Evolutionary conservation across 1,139 yeast species (phyloP).

Genomic region (Yamadazyma mexicana): DNA sequence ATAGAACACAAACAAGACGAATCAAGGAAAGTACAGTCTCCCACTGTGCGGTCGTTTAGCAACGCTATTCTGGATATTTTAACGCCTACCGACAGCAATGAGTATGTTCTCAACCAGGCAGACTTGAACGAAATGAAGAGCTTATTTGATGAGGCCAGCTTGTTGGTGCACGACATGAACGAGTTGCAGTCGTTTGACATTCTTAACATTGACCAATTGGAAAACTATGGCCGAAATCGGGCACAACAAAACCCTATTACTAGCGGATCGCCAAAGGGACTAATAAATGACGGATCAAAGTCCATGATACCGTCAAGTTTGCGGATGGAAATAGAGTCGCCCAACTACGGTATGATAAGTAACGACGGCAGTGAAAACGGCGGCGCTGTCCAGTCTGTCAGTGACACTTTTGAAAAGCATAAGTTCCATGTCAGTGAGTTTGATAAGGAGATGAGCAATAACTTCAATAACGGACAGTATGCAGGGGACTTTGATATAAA

Average conservation of each 20-base stretch:
- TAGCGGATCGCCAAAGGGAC: no score
- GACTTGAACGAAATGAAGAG: conserved; percentile 17
- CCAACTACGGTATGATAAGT: neutral
- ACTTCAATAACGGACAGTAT: conserved; percentile 11
- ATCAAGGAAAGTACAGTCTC: neutral
- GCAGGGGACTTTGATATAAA: conserved; percentile 8
- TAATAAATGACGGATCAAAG: no score
- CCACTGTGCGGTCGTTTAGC: conserved; percentile 6
- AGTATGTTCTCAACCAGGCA: conserved; percentile 7
- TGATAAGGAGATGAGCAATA: conserved; percentile 13
- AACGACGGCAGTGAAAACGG: conserved; percentile 6
- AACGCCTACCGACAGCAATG: conserved; percentile 16
- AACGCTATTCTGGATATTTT: conserved; percentile 34
- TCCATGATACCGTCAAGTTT: neutral
- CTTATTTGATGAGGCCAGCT: conserved; percentile 51
- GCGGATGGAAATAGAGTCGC: neutral
- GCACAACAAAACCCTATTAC: neutral
- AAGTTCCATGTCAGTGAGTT: conserved; percentile 20
- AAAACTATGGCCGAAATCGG: neutral
- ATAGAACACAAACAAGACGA: neutral
- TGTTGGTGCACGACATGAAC: conserved; percentile 51
- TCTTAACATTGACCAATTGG: conserved; percentile 5
- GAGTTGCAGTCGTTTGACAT: conserved; percentile 34
- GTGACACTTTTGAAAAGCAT: conserved; percentile 17
- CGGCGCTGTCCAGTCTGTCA: conserved; percentile 2